These are phyloP conservation scores for Atkinsonella hypoxylon DNA, from an alignment of 2,329 filamentous ascomycete genomes.

Conservation along the genomic window DNA sequence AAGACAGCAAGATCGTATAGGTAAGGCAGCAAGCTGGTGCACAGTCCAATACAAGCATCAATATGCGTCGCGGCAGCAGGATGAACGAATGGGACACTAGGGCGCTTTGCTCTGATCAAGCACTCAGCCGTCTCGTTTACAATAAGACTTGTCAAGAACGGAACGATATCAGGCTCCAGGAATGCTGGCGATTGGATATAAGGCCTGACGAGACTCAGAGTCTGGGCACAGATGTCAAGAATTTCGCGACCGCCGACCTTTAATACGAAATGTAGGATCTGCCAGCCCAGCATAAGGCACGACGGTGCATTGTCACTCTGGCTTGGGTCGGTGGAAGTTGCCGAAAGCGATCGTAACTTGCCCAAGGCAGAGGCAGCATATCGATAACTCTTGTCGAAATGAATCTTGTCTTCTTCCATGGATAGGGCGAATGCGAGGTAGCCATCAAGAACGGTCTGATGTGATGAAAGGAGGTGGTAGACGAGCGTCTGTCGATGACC, in stretches of 20 bases:
- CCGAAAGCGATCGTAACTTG: conserved; percentile 8
- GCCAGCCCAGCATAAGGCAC: conserved; percentile 11
- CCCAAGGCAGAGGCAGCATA: conserved; percentile 11
- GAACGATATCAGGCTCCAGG: not conserved
- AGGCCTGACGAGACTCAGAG: conserved; percentile 12
- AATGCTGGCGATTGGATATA: conserved; percentile 5
- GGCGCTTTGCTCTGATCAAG: conserved; percentile 12
- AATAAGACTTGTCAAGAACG: conserved; percentile 11
- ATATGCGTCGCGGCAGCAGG: conserved; percentile 7
- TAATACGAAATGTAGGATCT: conserved; percentile 12
- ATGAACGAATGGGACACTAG: conserved; percentile 11
- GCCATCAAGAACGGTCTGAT: conserved; percentile 7
- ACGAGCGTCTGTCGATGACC: conserved; percentile 10
- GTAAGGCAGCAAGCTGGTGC: conserved; percentile 13
- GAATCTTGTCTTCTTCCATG: conserved; percentile 1
- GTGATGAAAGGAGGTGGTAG: conserved; percentile 7
- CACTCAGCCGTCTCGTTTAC: conserved; percentile 14
- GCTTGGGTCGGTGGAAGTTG: not conserved
- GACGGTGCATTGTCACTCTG: conserved; percentile 6
- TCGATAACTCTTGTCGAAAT: conserved; percentile 6
- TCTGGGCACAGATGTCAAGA: conserved; percentile 9
- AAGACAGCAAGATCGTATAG: conserved; percentile 15
- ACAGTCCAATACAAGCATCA: conserved; percentile 17
- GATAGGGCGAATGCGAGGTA: conserved; percentile 11
- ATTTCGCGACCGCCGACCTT: conserved; percentile 8